Conservation (phyloP, 768 basidiomycete genomes). For the Lanmaoa pseudosensibilis region DNA sequence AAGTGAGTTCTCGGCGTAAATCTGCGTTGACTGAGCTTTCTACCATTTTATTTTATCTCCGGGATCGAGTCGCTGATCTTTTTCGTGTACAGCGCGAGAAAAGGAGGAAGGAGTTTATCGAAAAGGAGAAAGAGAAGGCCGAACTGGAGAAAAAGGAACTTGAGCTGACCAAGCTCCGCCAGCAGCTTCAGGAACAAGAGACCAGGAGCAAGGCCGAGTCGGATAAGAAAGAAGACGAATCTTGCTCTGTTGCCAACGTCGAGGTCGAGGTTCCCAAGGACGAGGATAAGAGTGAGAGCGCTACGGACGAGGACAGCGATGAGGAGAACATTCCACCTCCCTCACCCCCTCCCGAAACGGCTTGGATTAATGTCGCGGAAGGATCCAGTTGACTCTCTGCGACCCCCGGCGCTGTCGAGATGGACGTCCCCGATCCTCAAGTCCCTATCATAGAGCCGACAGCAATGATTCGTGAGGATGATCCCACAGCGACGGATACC, state of each 20-base stretch:
- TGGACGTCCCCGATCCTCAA: conserved; percentile 14
- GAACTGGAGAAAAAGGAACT: conserved; percentile 66
- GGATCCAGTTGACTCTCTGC: conserved; percentile 35
- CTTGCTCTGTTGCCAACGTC: background rate
- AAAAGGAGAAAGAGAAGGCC: conserved; percentile 59
- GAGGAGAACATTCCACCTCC: conserved; percentile 41
- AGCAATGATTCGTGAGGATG: conserved; percentile 21
- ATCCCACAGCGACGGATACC: conserved; percentile 21
- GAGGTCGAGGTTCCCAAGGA: conserved; percentile 19
- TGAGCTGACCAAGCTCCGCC: conserved; percentile 53
- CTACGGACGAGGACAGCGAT: conserved; percentile 42
- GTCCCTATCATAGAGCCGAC: conserved; percentile 29
- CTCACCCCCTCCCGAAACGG: conserved; percentile 28
- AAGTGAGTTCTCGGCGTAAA: conserved; percentile 47
- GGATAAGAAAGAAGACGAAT: conserved; percentile 45
- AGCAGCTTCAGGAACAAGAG: conserved; percentile 54
- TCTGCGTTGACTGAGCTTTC: conserved; percentile 20
- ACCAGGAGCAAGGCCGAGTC: conserved; percentile 45
- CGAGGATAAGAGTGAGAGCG: conserved; percentile 34
- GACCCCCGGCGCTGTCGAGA: conserved; percentile 19
- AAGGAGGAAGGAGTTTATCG: conserved; percentile 42
- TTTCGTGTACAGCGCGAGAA: conserved; percentile 39
- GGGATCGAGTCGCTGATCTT: conserved; percentile 4
- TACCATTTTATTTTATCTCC: conserved; percentile 4
- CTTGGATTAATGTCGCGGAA: conserved; percentile 29